Evolutionary conservation across 352 stramenopile species (phyloP).

Genomic region (Elongisporangium prolatum): DNA sequence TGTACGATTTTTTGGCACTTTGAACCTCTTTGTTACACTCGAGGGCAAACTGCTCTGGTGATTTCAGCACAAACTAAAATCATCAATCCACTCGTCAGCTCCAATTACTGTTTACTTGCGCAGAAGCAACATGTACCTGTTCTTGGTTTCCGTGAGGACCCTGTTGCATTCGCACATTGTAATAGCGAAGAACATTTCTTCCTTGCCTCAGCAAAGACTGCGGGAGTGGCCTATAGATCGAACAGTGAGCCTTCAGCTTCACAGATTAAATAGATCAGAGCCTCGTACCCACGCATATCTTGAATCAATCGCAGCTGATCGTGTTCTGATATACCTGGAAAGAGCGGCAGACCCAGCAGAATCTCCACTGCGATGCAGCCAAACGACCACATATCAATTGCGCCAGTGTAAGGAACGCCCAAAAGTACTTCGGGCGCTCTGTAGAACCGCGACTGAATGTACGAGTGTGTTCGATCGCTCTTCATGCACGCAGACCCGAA

Average conservation of each 20-base stretch:
- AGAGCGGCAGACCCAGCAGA: slow-evolving; percentile 94
- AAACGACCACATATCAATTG: slow-evolving; percentile 62
- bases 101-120: too few relatives aligned
- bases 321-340: slow-evolving; percentile 90
- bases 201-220: slow-evolving; percentile 27
- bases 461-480: slow-evolving; percentile 89
- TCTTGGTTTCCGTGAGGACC: background rate
- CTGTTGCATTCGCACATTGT: slow-evolving; percentile 19
- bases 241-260: background rate
- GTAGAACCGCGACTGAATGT: slow-evolving; percentile 96
- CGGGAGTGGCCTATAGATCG: slow-evolving; percentile 13
- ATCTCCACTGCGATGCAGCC: slow-evolving; percentile 84
- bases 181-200: slow-evolving; percentile 40
- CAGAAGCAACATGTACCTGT: background rate
- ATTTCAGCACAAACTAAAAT: slow-evolving; percentile 30
- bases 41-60: slow-evolving; percentile 26
- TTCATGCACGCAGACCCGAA: slow-evolving; percentile 92
- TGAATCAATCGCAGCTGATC: slow-evolving; percentile 95
- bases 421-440: slow-evolving; percentile 69
- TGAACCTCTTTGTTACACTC: slow-evolving; percentile 24
- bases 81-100: background rate
- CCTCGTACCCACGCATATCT: slow-evolving; percentile 51
- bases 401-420: slow-evolving; percentile 43
- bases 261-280: background rate
- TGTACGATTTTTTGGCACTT: slow-evolving; percentile 50